Base-by-base conservation (phyloP, 192 early-diverging fungal species). In the Coemansia sp. region DNA sequence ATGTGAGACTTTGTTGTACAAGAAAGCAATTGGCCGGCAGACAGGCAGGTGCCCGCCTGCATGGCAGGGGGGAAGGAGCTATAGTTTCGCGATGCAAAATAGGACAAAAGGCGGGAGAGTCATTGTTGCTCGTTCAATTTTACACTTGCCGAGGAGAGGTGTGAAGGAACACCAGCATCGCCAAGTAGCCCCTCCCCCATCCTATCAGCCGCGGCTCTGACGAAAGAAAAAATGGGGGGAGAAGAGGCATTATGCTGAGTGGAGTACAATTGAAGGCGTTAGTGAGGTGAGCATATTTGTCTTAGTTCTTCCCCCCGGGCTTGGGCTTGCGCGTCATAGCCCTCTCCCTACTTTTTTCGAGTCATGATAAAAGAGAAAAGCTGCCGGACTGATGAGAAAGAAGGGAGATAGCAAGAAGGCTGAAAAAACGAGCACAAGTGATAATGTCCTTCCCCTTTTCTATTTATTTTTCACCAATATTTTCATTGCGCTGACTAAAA, bases 71-170 rank as follows among this genome's bases (percentile, higher is more conserved):
- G 6, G 34, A 8, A 36, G 46, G 46, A 56, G 29, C 40, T 41
- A 39, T 39, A 41, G 34, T 12, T 56, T 56, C 53, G 53, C 29
- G 29, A 56, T 56, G 29, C 53, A 32, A 32, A 20, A 32, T 15
- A 32, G 29, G 27, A 56, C 29, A 59, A 71, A 62, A 59, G 24
- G 5, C 34, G 34, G 15, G 22, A 17, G 44, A 41, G 64, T 38
- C 65, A 72, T 72, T 72, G 71, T 72, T 41, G 48, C 10, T 4
- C 39, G 31, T 29, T 34, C 65, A 71, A 68, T 27, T 29, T 77
- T 61, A 66, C 65, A 64, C 69, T 71, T 77, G 68, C 38, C 62
- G 69, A 61, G 36, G 27, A 58, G 61, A 60, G 53, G 41, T 55
- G 32, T 38, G 36, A 31, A 45, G 36, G 41, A 62, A 44, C 46